phyloP scores from a whole-genome alignment of 768 basidiomycete species.

The Mycena belliarum region DNA sequence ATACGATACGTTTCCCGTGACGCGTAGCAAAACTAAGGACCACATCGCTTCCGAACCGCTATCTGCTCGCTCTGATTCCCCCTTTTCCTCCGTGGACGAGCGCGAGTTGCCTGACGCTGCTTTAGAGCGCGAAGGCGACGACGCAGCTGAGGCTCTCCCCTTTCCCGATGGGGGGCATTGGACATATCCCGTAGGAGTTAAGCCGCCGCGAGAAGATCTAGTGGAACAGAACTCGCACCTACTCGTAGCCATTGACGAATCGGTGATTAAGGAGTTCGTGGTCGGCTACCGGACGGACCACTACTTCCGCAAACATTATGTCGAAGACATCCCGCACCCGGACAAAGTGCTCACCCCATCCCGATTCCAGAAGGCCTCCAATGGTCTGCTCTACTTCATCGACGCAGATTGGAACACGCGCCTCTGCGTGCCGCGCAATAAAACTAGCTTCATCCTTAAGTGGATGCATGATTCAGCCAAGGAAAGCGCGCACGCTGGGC shows the following conservation, averaged over 20 bases:
- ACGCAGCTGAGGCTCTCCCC: background rate
- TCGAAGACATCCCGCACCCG: background rate
- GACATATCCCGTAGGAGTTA: background rate
- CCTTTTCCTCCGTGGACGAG: too few species aligned
- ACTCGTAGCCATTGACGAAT: background rate
- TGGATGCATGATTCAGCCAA: background rate
- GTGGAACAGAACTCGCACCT: background rate
- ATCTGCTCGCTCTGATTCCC: too few species aligned
- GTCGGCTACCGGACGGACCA: too few species aligned
- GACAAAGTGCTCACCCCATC: background rate
- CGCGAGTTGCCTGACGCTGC: background rate
- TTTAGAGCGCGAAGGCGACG: background rate
- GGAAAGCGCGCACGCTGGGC: background rate
- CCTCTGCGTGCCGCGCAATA: constrained; percentile 11
- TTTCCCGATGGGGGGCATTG: background rate
- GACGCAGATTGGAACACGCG: constrained; percentile 5
- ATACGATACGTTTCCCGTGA: background rate
- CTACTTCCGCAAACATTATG: background rate
- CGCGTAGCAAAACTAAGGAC: background rate
- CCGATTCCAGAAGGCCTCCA: background rate
- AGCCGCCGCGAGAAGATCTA: background rate
- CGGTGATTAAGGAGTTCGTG: background rate
- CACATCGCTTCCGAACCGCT: too few species aligned
- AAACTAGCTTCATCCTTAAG: constrained; percentile 4
- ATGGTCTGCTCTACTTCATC: constrained; percentile 8